These are phyloP conservation scores for Fraxinus pennsylvanica DNA, from an alignment of 257 asterid genomes.

Conservation along the genomic window DNA sequence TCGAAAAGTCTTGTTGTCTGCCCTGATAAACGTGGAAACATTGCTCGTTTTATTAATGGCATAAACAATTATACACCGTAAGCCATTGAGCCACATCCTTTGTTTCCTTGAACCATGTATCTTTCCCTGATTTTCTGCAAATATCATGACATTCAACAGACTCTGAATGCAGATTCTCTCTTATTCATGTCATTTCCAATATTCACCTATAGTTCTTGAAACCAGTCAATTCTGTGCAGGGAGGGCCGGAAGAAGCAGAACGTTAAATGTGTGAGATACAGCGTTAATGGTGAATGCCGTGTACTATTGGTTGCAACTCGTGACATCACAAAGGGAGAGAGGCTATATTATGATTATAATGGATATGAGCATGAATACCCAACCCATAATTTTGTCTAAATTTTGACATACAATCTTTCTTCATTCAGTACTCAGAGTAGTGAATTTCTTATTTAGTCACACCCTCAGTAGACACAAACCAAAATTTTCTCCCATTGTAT, in stretches of 20 bases:
- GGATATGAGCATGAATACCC: slow-evolving; percentile 92
- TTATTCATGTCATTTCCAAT: slow-evolving; percentile 12
- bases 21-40: slow-evolving; percentile 84
- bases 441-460: slow-evolving; percentile 28
- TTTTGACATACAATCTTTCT: slow-evolving; percentile 22
- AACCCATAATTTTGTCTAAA: slow-evolving; percentile 69
- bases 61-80: slow-evolving; percentile 78
- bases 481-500: slow-evolving; percentile 15
- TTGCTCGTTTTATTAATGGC: slow-evolving; percentile 83
- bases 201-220: slow-evolving; percentile 26
- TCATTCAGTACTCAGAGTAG: slow-evolving; percentile 20
- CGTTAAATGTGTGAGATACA: slow-evolving; percentile 75
- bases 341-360: slow-evolving; percentile 82
- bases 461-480: slow-evolving; percentile 28
- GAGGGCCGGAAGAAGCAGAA: slow-evolving; percentile 84
- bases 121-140: slow-evolving; percentile 24
- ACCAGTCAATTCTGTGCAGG: slow-evolving; percentile 51
- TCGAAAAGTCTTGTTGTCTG: slow-evolving; percentile 70
- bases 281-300: slow-evolving; percentile 56
- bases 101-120: slow-evolving; percentile 21
- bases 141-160: neutral
- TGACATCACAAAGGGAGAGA: slow-evolving; percentile 79
- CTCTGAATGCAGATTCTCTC: neutral
- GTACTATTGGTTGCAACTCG: slow-evolving; percentile 76
- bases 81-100: slow-evolving; percentile 34